Evolutionary conservation across 345 rosid genomes (phyloP).

Genomic region (Chamaenerion angustifolium): DNA sequence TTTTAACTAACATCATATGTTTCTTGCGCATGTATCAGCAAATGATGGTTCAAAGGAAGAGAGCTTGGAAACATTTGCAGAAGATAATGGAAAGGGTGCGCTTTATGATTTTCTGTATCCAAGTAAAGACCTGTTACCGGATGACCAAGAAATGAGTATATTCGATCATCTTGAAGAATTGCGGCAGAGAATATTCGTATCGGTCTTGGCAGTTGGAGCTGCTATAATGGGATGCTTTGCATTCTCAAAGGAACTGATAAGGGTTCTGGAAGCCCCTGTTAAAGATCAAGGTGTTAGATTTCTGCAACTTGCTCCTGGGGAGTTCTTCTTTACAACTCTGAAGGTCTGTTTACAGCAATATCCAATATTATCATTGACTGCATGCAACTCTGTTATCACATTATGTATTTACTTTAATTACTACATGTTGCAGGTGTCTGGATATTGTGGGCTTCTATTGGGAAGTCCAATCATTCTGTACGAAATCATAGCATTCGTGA

Average conservation of each 20-base stretch:
- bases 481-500: slow-evolving; percentile 90
- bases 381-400: neutral
- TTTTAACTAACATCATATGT: neutral
- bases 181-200: slow-evolving; percentile 72
- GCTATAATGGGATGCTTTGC: slow-evolving; percentile 90
- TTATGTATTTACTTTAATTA: too few species aligned
- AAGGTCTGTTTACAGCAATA: slow-evolving; percentile 64
- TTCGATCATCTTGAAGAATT: slow-evolving; percentile 96
- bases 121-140: slow-evolving; percentile 76
- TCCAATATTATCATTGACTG: too few species aligned
- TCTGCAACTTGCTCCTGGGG: slow-evolving; percentile 95
- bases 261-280: slow-evolving; percentile 96
- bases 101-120: slow-evolving; percentile 80
- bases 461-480: slow-evolving; percentile 89
- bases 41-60: slow-evolving; percentile 23
- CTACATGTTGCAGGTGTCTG: slow-evolving; percentile 58
- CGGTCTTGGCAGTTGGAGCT: slow-evolving; percentile 88
- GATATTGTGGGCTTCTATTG: slow-evolving; percentile 85
- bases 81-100: slow-evolving; percentile 28
- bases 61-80: slow-evolving; percentile 14
- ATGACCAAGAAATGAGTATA: slow-evolving; percentile 91
- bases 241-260: slow-evolving; percentile 70
- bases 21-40: slow-evolving; percentile 16
- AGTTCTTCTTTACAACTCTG: slow-evolving; percentile 90
- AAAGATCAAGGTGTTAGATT: slow-evolving; percentile 81